phyloP scores from a whole-genome alignment of 345 rosid species.

The Moricandia moricandioides region DNA sequence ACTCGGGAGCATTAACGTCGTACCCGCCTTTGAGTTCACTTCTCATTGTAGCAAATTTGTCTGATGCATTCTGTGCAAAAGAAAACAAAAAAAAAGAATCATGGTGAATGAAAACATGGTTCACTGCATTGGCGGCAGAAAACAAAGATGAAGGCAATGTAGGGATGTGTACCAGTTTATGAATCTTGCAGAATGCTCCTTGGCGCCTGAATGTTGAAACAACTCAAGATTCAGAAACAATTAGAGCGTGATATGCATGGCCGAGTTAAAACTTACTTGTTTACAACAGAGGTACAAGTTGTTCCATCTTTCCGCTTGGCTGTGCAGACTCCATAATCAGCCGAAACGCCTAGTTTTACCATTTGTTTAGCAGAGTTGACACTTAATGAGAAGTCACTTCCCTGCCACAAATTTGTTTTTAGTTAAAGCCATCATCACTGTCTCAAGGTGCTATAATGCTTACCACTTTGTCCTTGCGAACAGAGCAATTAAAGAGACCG shows the following conservation, averaged over 20 bases:
- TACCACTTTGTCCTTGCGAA: conserved; percentile 67
- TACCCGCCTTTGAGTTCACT: conserved; percentile 93
- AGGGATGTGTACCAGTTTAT: conserved; percentile 50
- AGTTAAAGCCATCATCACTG: not conserved
- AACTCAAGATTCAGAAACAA: conserved; percentile 6
- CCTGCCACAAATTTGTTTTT: conserved; percentile 41
- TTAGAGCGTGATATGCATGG: not conserved
- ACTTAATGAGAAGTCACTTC: conserved; percentile 69
- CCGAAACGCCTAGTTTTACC: conserved; percentile 72
- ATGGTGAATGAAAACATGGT: conserved; percentile 10
- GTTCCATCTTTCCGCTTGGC: conserved; percentile 77
- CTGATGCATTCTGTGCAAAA: conserved; percentile 63
- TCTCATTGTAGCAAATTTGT: conserved; percentile 52
- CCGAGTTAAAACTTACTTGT: conserved; percentile 52
- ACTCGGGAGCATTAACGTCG: conserved; percentile 42
- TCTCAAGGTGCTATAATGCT: conserved; percentile 5
- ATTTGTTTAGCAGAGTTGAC: conserved; percentile 61
- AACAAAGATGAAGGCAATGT: conserved; percentile 22
- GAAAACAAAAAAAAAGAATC: not conserved
- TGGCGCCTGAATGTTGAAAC: conserved; percentile 53
- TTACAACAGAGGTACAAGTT: conserved; percentile 63
- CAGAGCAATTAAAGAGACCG: conserved; percentile 65
- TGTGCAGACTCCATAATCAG: conserved; percentile 85
- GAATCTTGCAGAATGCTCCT: conserved; percentile 68
- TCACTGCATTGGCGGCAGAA: not conserved